Percentiles rank a stretch among this genome's conserved stretches.
Evolutionary conservation across 257 asterid genomes (phyloP).

Genomic region (Penstemon eatonii): DNA sequence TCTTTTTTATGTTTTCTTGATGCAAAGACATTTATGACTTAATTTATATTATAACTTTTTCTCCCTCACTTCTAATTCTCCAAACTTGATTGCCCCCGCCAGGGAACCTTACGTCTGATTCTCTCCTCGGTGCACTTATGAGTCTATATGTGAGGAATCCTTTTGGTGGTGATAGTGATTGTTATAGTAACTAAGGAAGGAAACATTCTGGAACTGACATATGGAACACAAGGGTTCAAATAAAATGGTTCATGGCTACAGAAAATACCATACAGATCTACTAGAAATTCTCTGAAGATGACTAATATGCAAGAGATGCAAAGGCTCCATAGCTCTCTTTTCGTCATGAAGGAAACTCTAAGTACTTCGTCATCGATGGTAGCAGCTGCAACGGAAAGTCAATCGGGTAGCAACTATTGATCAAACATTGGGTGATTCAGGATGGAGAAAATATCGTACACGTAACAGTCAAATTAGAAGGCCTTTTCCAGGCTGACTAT

Average conservation of each 20-base stretch:
- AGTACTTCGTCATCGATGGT: too few species aligned
- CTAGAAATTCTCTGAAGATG: background rate
- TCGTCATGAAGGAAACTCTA: background rate
- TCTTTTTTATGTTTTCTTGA: background rate
- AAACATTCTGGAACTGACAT: background rate
- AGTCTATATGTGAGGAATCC: background rate
- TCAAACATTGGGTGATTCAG: background rate
- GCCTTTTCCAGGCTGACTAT: background rate
- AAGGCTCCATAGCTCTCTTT: background rate
- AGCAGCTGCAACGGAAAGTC: background rate
- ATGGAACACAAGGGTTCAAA: background rate
- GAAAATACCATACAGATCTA: background rate
- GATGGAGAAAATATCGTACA: background rate
- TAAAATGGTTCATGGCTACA: background rate
- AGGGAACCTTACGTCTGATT: background rate
- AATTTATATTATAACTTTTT: background rate
- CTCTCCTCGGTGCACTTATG: background rate
- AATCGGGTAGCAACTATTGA: background rate
- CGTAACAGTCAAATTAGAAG: background rate
- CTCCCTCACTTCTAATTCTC: background rate
- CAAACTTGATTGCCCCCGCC: background rate
- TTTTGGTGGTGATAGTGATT: background rate
- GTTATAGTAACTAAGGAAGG: background rate
- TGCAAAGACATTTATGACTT: background rate
- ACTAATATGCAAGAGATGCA: background rate